Evolutionary conservation across 2,329 filamentous ascomycete genomes (phyloP), one percentile per base, ranked within the genome.

Genomic region (Helminthosporium solani): DNA sequence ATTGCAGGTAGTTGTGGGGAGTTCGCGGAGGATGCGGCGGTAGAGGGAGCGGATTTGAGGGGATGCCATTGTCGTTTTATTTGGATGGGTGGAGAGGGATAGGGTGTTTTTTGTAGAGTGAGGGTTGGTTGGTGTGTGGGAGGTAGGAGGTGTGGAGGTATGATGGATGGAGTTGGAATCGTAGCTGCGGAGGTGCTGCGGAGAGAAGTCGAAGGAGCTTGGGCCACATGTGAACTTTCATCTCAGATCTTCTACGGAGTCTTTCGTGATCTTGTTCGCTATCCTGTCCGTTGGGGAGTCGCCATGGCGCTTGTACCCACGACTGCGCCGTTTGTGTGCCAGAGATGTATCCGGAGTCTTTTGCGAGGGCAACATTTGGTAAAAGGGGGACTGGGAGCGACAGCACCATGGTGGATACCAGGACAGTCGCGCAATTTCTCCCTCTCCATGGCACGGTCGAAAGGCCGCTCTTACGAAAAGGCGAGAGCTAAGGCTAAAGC

Each of bases 11-110:
- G 85, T 85, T 7, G 86, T 81, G 1, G 92, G 92, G 7, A 96
- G 84, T 75, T 96, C 90, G 70, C 92, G 90, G 45, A 97, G 83
- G 64, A 96, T 78, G 33, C 86, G 81, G 62, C 92, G 88, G 79
- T 97, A 97, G 66, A 96, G 79, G 28, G 89, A 83, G 63, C 89
- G 88, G 33, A 88, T 68, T 53, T 70, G 66, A 31, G 76, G 74
- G 33, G 80, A 68, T 31, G 56, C 21, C 12, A 53, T 38, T 27
- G 3, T 38, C 16, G 3, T 23, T 27, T 38, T 25, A 11, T 11
- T 23, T 27, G 3, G 14, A n/a, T 21, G 37, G n/a, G 72, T 61
- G 71, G 75, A 74, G 57, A 11, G 36, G 18, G 30, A 16, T 42
- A 21, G 25, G 4, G 23, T 19, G 9, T 16, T 39, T 11, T 3